Evolutionary conservation across 2,329 filamentous ascomycete genomes (phyloP).

Genomic region (Pseudopithomyces maydicus): DNA sequence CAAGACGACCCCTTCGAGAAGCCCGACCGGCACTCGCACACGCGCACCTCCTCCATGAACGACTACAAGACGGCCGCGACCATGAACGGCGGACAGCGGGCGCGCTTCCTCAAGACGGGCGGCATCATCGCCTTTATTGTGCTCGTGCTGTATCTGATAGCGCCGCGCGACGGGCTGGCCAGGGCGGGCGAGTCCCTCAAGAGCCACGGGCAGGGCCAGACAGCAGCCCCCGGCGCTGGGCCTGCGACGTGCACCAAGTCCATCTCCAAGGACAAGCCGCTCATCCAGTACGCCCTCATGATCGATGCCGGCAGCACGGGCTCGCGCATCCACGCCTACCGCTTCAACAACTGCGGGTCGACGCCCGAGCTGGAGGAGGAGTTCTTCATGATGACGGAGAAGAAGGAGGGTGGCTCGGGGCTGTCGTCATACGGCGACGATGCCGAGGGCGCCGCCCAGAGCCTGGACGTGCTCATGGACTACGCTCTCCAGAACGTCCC

Average conservation of each 20-base stretch:
- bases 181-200: conserved; percentile 18
- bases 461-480: conserved; percentile 84
- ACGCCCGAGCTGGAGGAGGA: conserved; percentile 95
- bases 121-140: conserved; percentile 64
- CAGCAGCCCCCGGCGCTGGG: conserved; percentile 62
- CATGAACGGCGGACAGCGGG: conserved; percentile 67
- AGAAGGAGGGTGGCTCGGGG: conserved; percentile 76
- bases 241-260: conserved; percentile 77
- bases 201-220: conserved; percentile 40
- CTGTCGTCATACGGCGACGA: conserved; percentile 88
- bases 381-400: conserved; percentile 91
- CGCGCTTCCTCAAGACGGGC: conserved; percentile 66
- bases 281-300: conserved; percentile 98
- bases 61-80: conserved; percentile 49
- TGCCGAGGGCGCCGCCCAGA: conserved; percentile 85
- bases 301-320: conserved; percentile 98
- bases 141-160: conserved; percentile 62
- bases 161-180: conserved; percentile 47
- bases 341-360: conserved; percentile 97
- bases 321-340: conserved; percentile 97
- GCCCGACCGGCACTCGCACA: conserved; percentile 48
- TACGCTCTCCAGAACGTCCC: conserved; percentile 85
- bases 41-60: conserved; percentile 47
- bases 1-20: conserved; percentile 54
- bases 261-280: conserved; percentile 83